phyloP scores from a whole-genome alignment of 2,329 filamentous ascomycete genomes.

The Pseudovirgaria hyperparasitica region DNA sequence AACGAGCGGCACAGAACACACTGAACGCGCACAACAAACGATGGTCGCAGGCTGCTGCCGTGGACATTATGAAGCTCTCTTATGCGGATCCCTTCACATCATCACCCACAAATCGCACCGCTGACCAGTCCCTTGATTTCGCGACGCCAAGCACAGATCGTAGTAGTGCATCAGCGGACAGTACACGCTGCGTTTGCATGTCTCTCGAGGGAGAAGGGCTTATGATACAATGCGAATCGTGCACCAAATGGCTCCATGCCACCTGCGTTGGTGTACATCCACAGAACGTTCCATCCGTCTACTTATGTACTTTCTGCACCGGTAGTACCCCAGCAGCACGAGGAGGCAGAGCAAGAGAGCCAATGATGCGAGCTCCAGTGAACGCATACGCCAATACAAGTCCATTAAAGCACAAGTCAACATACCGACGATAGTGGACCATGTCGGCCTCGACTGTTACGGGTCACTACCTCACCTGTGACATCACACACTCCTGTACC shows the following conservation, averaged over 20 bases:
- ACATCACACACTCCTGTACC: too few relatives aligned
- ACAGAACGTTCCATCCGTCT: slow-evolving; percentile 30
- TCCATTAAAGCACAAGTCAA: slow-evolving; percentile 18
- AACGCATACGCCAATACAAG: slow-evolving; percentile 12
- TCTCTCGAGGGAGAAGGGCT: slow-evolving; percentile 39
- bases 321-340: slow-evolving; percentile 20
- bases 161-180: slow-evolving; percentile 36
- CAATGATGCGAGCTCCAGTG: slow-evolving; percentile 11
- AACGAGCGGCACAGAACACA: slow-evolving; percentile 20
- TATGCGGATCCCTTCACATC: slow-evolving; percentile 24
- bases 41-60: slow-evolving; percentile 31
- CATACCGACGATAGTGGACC: slow-evolving; percentile 13
- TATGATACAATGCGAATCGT: slow-evolving; percentile 52
- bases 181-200: slow-evolving; percentile 46
- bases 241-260: slow-evolving; percentile 50
- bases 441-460: too few relatives aligned
- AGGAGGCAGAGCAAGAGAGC: slow-evolving; percentile 19
- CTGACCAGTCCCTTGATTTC: slow-evolving; percentile 31
- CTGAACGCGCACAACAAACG: slow-evolving; percentile 32
- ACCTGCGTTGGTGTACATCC: slow-evolving; percentile 43
- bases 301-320: slow-evolving; percentile 28
- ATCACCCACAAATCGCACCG: slow-evolving; percentile 37
- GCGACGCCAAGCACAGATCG: slow-evolving; percentile 41
- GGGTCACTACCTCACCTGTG: too few relatives aligned
- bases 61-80: slow-evolving; percentile 17